phyloP scores from a whole-genome alignment of 2,329 filamentous ascomycete species.

The Colletotrichum higginsianum region DNA sequence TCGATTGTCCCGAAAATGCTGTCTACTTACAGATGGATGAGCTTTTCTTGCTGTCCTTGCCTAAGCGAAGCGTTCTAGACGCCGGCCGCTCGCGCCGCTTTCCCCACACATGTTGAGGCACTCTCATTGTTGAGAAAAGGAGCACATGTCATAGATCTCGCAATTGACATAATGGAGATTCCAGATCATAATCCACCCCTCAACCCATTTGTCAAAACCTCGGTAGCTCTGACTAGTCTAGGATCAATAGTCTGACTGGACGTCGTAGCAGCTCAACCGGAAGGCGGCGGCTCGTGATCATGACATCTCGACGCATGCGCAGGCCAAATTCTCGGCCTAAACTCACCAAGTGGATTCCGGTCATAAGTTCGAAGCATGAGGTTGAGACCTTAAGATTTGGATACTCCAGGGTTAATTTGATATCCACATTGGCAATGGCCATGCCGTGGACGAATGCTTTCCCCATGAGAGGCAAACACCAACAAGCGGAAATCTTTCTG shows the following conservation, averaged over 20 bases:
- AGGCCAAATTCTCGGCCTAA: not conserved
- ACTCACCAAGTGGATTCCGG: not conserved
- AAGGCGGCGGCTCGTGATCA: not conserved
- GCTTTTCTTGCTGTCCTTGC: not conserved
- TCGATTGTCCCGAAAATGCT: not conserved
- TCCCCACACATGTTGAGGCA: slow-evolving; percentile 2
- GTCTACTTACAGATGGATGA: not conserved
- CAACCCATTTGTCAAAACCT: not conserved
- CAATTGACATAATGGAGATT: slow-evolving; percentile 1
- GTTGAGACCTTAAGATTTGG: not conserved
- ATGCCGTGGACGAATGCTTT: too few species aligned
- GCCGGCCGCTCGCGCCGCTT: not conserved
- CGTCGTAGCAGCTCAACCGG: not conserved
- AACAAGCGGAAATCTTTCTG: too few species aligned
- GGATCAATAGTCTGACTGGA: too few species aligned
- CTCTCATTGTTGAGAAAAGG: not conserved
- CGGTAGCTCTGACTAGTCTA: too few species aligned
- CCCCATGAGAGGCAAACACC: too few species aligned
- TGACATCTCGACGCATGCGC: not conserved
- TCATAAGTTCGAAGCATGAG: not conserved
- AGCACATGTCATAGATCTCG: not conserved
- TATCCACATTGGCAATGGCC: too few species aligned
- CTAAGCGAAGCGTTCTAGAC: not conserved
- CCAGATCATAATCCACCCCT: not conserved
- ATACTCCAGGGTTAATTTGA: too few species aligned